phyloP scores from a whole-genome alignment of 2,329 filamentous ascomycete genomes.

The Orbilia brochopaga region DNA sequence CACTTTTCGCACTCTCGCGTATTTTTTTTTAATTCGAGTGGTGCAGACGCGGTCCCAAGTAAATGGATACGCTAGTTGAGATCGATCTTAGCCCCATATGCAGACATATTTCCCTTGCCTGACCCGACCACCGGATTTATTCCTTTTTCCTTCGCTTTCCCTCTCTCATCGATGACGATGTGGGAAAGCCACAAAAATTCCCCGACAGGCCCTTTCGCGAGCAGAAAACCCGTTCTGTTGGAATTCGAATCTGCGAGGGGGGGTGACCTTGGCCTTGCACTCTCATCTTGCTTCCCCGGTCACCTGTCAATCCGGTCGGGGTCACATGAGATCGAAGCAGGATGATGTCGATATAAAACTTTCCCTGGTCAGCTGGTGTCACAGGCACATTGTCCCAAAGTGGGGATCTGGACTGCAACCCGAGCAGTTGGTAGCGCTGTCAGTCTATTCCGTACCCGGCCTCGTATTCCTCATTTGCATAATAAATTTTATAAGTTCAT shows the following conservation, averaged over 20 bases:
- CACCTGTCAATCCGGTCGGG: slow-evolving; percentile 46
- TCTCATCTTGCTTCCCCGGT: slow-evolving; percentile 17
- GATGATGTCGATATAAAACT: slow-evolving; percentile 50
- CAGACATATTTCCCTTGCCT: slow-evolving; percentile 29
- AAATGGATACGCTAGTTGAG: slow-evolving; percentile 49
- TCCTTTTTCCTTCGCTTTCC: slow-evolving; percentile 21
- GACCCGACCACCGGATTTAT: slow-evolving; percentile 10
- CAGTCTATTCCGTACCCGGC: not conserved
- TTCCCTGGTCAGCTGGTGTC: slow-evolving; percentile 46
- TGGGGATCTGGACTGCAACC: slow-evolving; percentile 28
- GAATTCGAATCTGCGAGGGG: not conserved
- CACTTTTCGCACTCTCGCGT: slow-evolving; percentile 23
- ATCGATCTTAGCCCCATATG: slow-evolving; percentile 29
- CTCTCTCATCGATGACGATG: slow-evolving; percentile 37
- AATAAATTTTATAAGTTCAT: slow-evolving; percentile 9
- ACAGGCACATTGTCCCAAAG: slow-evolving; percentile 37
- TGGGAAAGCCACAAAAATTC: slow-evolving; percentile 47
- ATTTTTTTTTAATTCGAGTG: slow-evolving; percentile 47
- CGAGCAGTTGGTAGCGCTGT: slow-evolving; percentile 8
- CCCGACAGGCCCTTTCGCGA: slow-evolving; percentile 27
- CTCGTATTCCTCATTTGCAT: not conserved
- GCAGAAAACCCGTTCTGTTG: not conserved
- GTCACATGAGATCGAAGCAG: slow-evolving; percentile 48
- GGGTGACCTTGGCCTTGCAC: not conserved
- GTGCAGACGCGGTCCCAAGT: slow-evolving; percentile 47